These are phyloP conservation scores for Emiliania huxleyi DNA, from an alignment of 78 protist species.

Conservation along the genomic window DNA sequence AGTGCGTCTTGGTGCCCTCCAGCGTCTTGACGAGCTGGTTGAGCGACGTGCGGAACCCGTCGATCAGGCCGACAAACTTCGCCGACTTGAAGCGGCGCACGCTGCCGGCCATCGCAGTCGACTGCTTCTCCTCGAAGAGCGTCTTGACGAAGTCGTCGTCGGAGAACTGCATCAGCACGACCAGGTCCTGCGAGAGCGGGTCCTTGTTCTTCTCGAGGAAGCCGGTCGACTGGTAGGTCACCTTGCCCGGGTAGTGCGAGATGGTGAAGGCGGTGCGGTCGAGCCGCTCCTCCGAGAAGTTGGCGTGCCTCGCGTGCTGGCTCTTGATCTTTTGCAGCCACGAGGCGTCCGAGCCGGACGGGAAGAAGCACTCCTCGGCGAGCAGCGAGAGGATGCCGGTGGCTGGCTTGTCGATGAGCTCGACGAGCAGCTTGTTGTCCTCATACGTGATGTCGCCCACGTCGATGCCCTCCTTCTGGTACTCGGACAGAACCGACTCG, in stretches of 20 bases:
- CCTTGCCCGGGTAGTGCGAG: conserved; percentile 88
- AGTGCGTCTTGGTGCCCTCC: not conserved
- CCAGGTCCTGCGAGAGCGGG: conserved; percentile 53
- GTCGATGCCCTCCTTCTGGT: conserved; percentile 71
- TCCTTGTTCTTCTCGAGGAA: conserved; percentile 85
- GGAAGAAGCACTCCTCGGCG: conserved; percentile 78
- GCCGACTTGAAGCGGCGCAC: conserved; percentile 75
- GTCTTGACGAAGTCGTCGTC: conserved; percentile 18
- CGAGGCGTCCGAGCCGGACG: conserved; percentile 67
- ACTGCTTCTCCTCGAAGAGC: conserved; percentile 39
- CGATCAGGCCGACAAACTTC: conserved; percentile 78
- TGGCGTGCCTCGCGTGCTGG: not conserved
- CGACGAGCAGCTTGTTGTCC: conserved; percentile 78
- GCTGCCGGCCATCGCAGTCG: not conserved
- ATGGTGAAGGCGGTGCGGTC: conserved; percentile 43
- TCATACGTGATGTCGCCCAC: conserved; percentile 73
- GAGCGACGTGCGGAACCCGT: conserved; percentile 8
- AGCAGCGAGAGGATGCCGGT: conserved; percentile 71
- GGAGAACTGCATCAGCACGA: conserved; percentile 23
- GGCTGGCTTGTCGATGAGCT: conserved; percentile 64
- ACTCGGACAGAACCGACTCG: conserved; percentile 76
- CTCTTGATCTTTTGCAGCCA: conserved; percentile 49
- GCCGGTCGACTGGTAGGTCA: not conserved
- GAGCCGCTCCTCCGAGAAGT: conserved; percentile 15
- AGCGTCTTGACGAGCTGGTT: not conserved